Conservation (phyloP, 2,329 filamentous ascomycete species). For the Xylariomycetidae sp. region DNA sequence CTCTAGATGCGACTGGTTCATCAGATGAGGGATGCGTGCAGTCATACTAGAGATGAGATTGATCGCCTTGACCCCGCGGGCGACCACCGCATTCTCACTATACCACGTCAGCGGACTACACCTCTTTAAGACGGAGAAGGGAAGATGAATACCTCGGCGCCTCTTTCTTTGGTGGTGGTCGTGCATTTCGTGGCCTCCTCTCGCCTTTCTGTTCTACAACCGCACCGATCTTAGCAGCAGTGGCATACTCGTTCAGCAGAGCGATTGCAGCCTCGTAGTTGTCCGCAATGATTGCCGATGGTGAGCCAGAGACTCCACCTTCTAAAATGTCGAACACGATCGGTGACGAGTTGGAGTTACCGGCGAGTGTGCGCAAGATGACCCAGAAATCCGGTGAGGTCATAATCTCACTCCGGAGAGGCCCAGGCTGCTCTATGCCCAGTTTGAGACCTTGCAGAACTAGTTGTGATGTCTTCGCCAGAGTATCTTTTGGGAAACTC, state of each 20-base stretch:
- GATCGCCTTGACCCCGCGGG: constrained; percentile 75
- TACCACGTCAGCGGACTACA: constrained; percentile 10
- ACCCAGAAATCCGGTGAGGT: constrained; percentile 97
- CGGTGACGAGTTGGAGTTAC: constrained; percentile 64
- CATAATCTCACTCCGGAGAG: constrained; percentile 86
- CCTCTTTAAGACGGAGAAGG: not conserved
- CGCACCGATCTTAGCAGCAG: constrained; percentile 70
- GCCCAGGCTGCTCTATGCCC: constrained; percentile 73
- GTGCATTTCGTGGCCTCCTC: constrained; percentile 33
- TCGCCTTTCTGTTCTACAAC: constrained; percentile 66
- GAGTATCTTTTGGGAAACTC: constrained; percentile 71
- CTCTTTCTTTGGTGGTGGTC: constrained; percentile 45
- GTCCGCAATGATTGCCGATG: constrained; percentile 82
- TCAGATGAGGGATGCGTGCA: constrained; percentile 74
- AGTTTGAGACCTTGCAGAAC: constrained; percentile 74
- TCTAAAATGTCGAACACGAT: constrained; percentile 86
- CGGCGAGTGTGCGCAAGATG: constrained; percentile 71
- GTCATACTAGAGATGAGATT: constrained; percentile 79
- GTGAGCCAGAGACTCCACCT: constrained; percentile 66
- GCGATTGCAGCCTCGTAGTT: constrained; percentile 89
- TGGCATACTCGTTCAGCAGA: constrained; percentile 85
- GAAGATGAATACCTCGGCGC: constrained; percentile 45
- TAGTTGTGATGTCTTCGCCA: constrained; percentile 71
- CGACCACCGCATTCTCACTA: constrained; percentile 68
- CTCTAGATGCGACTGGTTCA: constrained; percentile 90